These are phyloP conservation scores for Curvularia spicifera DNA, from an alignment of 2,329 filamentous ascomycete species.

Conservation along the genomic window DNA sequence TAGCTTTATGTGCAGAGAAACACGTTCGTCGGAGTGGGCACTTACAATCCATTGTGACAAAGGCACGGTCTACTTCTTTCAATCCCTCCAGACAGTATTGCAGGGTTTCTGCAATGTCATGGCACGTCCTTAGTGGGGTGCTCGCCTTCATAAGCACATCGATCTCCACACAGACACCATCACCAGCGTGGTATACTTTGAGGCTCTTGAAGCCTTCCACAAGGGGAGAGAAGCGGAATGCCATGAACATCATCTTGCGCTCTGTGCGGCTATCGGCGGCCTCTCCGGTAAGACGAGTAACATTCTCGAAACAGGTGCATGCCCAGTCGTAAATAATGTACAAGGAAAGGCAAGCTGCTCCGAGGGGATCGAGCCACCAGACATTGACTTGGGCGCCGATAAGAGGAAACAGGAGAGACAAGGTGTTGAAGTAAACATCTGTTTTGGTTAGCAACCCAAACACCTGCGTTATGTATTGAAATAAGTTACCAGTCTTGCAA, in stretches of 20 bases:
- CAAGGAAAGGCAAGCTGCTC: constrained; percentile 67
- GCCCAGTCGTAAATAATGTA: constrained; percentile 75
- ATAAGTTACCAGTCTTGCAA: constrained; percentile 54
- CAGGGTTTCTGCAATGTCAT: constrained; percentile 68
- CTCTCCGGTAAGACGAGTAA: constrained; percentile 65
- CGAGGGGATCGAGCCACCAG: constrained; percentile 72
- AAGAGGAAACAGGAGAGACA: constrained; percentile 67
- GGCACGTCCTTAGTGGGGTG: constrained; percentile 59
- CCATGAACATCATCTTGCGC: constrained; percentile 66
- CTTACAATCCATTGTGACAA: constrained; percentile 60
- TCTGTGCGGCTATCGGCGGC: constrained; percentile 60
- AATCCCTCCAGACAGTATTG: constrained; percentile 67
- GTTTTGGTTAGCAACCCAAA: constrained; percentile 40
- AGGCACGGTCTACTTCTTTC: constrained; percentile 60
- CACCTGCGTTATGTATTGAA: too few species aligned
- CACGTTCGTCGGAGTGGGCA: constrained; percentile 9
- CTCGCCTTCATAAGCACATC: constrained; percentile 64
- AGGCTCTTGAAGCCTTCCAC: constrained; percentile 62
- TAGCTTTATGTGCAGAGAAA: constrained; percentile 7
- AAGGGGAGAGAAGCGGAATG: constrained; percentile 62
- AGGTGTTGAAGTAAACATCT: constrained; percentile 69
- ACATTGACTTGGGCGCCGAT: constrained; percentile 64
- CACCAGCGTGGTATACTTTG: constrained; percentile 66
- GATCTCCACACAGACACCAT: constrained; percentile 68
- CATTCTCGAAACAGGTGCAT: constrained; percentile 65